Evolutionary conservation across 2,329 filamentous ascomycete genomes (phyloP).

Genomic region (Orbilia brochopaga): DNA sequence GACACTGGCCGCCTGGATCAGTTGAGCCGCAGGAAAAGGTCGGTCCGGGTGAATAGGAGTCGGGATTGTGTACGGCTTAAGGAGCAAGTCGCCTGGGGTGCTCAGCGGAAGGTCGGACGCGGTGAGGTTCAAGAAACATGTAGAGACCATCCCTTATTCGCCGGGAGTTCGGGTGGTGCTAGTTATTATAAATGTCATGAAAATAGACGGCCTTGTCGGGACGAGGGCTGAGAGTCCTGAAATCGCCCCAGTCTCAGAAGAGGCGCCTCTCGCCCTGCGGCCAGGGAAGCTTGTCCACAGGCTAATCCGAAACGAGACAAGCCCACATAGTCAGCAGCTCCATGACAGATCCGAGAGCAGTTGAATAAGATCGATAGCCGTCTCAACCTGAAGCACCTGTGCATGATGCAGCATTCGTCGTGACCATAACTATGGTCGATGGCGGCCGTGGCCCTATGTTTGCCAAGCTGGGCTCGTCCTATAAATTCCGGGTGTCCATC

Average conservation of each 20-base stretch:
- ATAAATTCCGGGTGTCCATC: conserved; percentile 8
- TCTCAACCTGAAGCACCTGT: conserved; percentile 16
- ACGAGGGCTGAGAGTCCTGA: conserved; percentile 35
- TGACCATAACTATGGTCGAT: not conserved
- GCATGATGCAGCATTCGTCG: conserved; percentile 3
- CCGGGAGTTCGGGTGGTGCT: conserved; percentile 38
- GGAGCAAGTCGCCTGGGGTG: not conserved
- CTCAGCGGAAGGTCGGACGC: not conserved
- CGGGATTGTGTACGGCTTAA: not conserved
- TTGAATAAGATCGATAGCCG: conserved; percentile 20
- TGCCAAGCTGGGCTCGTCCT: conserved; percentile 8
- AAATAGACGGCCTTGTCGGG: conserved; percentile 44
- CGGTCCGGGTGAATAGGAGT: conserved; percentile 8
- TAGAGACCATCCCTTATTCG: conserved; percentile 19
- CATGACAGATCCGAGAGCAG: not conserved
- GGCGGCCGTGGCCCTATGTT: not conserved
- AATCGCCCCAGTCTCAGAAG: not conserved
- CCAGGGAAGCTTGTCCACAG: conserved; percentile 32
- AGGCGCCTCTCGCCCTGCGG: not conserved
- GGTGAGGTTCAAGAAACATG: conserved; percentile 5
- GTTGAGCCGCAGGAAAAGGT: conserved; percentile 1
- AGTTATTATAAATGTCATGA: conserved; percentile 46
- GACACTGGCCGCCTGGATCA: conserved; percentile 15
- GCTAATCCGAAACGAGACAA: conserved; percentile 22
- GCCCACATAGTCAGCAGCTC: conserved; percentile 25